phyloP scores from a whole-genome alignment of 1,284 basidiomycete species.

The Tilletia horrida region DNA sequence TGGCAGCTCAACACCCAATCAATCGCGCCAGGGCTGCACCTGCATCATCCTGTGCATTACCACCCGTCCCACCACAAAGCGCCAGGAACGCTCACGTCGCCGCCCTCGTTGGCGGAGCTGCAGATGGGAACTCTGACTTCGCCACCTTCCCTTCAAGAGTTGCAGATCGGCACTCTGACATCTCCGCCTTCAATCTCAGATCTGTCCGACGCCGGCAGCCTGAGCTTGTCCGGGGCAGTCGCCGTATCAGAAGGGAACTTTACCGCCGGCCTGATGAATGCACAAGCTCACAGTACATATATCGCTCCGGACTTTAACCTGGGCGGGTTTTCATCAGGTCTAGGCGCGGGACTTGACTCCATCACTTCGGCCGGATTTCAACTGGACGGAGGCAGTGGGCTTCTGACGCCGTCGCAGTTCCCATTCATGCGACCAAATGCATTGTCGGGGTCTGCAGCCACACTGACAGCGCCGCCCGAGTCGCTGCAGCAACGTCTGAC shows the following conservation, averaged over 20 bases:
- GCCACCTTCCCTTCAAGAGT: neutral
- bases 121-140: constrained; percentile 3
- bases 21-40: constrained; percentile 7
- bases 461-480: neutral
- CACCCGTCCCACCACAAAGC: constrained; percentile 8
- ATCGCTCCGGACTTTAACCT: constrained; percentile 11
- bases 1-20: constrained; percentile 7
- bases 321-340: neutral
- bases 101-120: constrained; percentile 8
- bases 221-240: neutral
- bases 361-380: neutral
- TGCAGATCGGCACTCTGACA: constrained; percentile 7
- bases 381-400: neutral
- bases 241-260: constrained; percentile 6
- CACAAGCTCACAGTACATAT: constrained; percentile 11
- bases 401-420: constrained; percentile 11
- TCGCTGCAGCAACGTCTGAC: constrained; percentile 13
- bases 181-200: constrained; percentile 11
- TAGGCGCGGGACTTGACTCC: neutral
- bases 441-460: neutral
- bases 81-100: constrained; percentile 8
- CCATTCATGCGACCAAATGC: constrained; percentile 4
- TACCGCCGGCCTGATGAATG: neutral
- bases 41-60: neutral
- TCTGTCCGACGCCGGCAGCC: neutral